Conservation (phyloP, 1,284 basidiomycete species). For the Apiotrichum porosum region DNA sequence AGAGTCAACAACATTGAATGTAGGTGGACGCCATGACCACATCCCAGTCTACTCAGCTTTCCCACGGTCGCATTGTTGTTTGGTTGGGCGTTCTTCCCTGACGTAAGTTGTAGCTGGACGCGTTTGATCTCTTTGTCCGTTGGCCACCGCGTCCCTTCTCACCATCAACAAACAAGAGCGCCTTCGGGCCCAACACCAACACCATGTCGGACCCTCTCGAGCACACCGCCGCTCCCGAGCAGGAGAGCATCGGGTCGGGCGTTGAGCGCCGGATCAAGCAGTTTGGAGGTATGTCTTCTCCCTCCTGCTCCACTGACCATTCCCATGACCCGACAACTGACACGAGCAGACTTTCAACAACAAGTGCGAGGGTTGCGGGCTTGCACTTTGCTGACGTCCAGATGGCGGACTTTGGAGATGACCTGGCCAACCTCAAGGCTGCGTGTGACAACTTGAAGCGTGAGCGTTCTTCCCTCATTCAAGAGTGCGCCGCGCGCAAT, state of each 20-base stretch:
- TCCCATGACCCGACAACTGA: neutral
- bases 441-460: constrained; percentile 16
- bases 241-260: constrained; percentile 14
- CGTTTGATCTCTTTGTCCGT: neutral
- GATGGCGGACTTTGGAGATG: constrained; percentile 11
- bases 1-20: neutral
- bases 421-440: constrained; percentile 10
- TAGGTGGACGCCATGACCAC: neutral
- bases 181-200: no score
- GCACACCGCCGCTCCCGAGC: neutral
- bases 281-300: constrained; percentile 5
- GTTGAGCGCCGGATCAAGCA: constrained; percentile 8
- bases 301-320: neutral
- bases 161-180: neutral
- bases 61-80: constrained; percentile 6
- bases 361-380: neutral
- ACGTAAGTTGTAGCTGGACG: neutral
- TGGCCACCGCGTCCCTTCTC: no score
- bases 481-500: constrained; percentile 4
- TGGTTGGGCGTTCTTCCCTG: no score
- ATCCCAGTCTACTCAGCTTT: neutral
- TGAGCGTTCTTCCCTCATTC: constrained; percentile 7
- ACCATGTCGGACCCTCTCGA: neutral
- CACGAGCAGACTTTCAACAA: constrained; percentile 7
- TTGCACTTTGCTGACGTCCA: neutral